phyloP scores from a whole-genome alignment of 2,329 filamentous ascomycete species.

The Exutisphaerella laricina region DNA sequence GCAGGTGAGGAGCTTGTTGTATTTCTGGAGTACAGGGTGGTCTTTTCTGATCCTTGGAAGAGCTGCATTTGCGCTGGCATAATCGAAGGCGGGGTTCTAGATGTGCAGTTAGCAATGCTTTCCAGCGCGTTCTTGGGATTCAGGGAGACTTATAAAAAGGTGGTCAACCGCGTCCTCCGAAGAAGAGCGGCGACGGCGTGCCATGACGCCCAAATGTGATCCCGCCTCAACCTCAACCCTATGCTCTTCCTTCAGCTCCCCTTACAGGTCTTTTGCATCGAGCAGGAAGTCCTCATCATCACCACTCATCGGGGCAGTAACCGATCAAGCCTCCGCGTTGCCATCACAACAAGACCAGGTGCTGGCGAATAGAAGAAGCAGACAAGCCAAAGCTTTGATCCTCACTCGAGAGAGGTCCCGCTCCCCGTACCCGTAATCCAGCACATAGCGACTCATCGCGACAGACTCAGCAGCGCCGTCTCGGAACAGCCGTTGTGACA shows the following conservation, averaged over 20 bases:
- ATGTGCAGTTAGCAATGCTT: conserved; percentile 26
- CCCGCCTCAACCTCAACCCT: conserved; percentile 23
- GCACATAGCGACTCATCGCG: neutral
- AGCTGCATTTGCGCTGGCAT: conserved; percentile 26
- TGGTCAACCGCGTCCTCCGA: conserved; percentile 25
- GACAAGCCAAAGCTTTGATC: conserved; percentile 95
- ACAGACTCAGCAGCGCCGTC: neutral
- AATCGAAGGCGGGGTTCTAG: too few relatives aligned
- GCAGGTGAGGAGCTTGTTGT: conserved; percentile 30
- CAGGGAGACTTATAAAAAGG: conserved; percentile 40
- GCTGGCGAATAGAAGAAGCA: conserved; percentile 35
- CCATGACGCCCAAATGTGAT: conserved; percentile 11
- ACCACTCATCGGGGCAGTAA: neutral
- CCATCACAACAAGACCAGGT: neutral
- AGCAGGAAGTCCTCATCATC: conserved; percentile 8
- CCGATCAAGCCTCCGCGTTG: conserved; percentile 1
- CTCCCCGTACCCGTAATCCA: conserved; percentile 25
- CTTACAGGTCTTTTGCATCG: conserved; percentile 6
- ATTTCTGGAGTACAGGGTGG: conserved; percentile 27
- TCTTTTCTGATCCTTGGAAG: conserved; percentile 30
- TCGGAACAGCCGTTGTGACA: neutral
- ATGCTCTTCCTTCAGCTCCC: conserved; percentile 1
- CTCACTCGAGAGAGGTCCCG: conserved; percentile 88
- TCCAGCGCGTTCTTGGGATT: neutral
- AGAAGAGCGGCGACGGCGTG: conserved; percentile 16